Percentiles rank a stretch among this genome's conserved stretches.
Evolutionary conservation across 1,284 basidiomycete species (phyloP).

Genomic region (Trametes hirsuta): DNA sequence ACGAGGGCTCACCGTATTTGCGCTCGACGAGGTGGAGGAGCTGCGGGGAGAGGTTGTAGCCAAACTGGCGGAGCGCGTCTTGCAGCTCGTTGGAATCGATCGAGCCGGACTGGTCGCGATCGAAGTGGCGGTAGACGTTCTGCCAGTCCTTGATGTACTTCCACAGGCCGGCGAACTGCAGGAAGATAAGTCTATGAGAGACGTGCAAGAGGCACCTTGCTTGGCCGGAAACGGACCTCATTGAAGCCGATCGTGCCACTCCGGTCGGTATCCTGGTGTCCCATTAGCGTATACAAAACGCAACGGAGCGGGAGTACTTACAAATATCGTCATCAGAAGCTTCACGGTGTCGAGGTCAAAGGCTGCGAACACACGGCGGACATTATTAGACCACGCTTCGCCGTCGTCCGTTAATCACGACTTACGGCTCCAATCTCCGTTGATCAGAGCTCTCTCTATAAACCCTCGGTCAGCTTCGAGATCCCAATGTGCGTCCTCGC

Average conservation of each 20-base stretch:
- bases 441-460: constrained; percentile 69
- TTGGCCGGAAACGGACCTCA: constrained; percentile 49
- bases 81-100: constrained; percentile 71
- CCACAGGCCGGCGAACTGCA: constrained; percentile 75
- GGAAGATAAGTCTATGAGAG: background rate
- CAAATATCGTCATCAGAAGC: constrained; percentile 81
- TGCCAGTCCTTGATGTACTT: constrained; percentile 87
- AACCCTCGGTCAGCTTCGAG: background rate
- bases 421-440: constrained; percentile 81
- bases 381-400: background rate
- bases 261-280: constrained; percentile 63
- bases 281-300: background rate
- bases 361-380: constrained; percentile 41
- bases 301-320: constrained; percentile 38
- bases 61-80: constrained; percentile 70
- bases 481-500: background rate
- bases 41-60: constrained; percentile 68
- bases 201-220: background rate
- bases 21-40: constrained; percentile 62
- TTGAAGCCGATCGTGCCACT: constrained; percentile 78
- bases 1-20: constrained; percentile 63
- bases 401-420: constrained; percentile 16
- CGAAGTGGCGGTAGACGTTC: constrained; percentile 78
- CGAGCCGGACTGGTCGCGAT: constrained; percentile 73
- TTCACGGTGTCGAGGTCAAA: constrained; percentile 86